Evolutionary conservation across 306 rosid species (phyloP).

Genomic region (Arachis hypogaea): DNA sequence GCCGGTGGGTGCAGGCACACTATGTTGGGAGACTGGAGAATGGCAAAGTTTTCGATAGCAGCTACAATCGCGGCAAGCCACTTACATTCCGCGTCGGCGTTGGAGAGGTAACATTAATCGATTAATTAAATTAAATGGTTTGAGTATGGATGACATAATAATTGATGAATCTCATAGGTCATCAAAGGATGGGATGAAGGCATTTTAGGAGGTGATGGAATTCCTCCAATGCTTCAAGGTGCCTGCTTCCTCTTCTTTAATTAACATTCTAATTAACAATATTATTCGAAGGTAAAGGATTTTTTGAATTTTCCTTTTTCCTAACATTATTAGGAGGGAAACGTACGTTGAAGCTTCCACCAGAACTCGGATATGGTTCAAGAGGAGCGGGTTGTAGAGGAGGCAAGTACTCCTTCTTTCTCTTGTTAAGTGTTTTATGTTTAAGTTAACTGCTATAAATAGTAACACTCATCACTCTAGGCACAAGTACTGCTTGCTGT

Average conservation of each 20-base stretch:
- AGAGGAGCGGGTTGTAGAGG: conserved; percentile 98
- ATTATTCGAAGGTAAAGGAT: neutral
- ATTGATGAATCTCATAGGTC: conserved; percentile 54
- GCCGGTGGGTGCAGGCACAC: conserved; percentile 59
- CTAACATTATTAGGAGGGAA: conserved; percentile 67
- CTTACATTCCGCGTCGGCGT: conserved; percentile 85
- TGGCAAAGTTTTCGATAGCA: conserved; percentile 91
- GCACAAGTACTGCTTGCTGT: neutral
- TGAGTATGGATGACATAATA: neutral
- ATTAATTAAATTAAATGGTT: too few relatives aligned
- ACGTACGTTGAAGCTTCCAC: conserved; percentile 83
- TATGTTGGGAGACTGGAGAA: conserved; percentile 89
- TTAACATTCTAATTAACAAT: conserved; percentile 11
- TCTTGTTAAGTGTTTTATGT: conserved; percentile 1
- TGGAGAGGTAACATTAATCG: conserved; percentile 72
- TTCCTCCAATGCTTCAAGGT: conserved; percentile 99
- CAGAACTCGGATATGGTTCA: conserved; percentile 83
- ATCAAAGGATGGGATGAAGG: conserved; percentile 99
- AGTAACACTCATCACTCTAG: neutral
- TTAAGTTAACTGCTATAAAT: neutral
- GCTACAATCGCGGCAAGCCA: conserved; percentile 91
- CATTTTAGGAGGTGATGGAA: conserved; percentile 85
- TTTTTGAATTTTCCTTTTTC: neutral
- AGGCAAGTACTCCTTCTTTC: conserved; percentile 54
- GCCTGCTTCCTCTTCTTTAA: conserved; percentile 1